Conservation (phyloP, 2,329 filamentous ascomycete genomes). For the Emmonsia crescens region DNA sequence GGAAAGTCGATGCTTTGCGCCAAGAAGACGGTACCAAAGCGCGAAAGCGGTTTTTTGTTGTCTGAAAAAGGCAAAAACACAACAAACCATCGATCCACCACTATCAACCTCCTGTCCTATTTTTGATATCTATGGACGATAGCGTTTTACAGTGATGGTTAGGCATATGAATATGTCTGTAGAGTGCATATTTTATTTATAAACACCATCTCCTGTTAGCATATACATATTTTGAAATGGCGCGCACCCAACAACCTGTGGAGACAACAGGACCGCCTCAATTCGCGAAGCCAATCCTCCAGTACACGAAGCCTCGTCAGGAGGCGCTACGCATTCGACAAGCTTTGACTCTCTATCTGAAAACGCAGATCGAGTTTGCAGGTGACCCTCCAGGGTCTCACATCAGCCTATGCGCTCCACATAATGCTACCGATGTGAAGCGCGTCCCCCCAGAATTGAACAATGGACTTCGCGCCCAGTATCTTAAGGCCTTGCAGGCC, state of each 20-base stretch:
- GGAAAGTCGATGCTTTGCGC: neutral
- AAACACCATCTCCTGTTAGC: neutral
- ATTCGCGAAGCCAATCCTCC: conserved; percentile 26
- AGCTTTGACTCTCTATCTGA: conserved; percentile 28
- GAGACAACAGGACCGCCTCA: neutral
- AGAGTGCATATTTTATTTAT: neutral
- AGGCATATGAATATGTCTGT: neutral
- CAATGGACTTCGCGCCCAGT: conserved; percentile 32
- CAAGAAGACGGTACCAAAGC: neutral
- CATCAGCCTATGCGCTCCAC: conserved; percentile 26
- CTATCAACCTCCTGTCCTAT: neutral
- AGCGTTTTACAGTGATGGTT: neutral
- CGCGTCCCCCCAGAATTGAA: conserved; percentile 29
- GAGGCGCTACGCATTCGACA: conserved; percentile 31
- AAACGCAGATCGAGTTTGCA: conserved; percentile 25
- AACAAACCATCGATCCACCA: neutral
- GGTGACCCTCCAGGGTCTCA: conserved; percentile 24
- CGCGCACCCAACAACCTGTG: neutral
- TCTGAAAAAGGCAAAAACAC: neutral
- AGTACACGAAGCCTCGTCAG: conserved; percentile 30
- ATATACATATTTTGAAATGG: neutral
- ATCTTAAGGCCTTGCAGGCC: conserved; percentile 36
- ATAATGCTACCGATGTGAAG: conserved; percentile 24
- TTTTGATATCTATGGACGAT: too few relatives aligned
- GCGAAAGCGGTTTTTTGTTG: neutral